Conservation (phyloP, 1,139 yeast genomes). For the Sugiyamaella sp. region DNA sequence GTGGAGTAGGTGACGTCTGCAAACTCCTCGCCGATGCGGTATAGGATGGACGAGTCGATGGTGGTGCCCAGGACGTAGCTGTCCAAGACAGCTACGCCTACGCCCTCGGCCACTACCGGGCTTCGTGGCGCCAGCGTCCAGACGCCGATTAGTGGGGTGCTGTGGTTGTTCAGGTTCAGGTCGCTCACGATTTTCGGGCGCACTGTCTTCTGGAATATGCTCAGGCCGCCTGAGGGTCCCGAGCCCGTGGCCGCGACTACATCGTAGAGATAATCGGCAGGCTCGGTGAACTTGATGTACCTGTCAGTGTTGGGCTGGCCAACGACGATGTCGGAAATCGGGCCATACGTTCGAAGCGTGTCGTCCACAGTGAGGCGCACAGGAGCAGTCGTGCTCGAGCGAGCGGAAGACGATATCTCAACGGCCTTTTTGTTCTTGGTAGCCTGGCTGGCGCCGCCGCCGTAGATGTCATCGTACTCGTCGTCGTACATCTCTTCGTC, state of each 20-base stretch:
- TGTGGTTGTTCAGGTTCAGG: slow-evolving; percentile 58
- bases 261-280: slow-evolving; percentile 43
- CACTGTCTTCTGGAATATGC: slow-evolving; percentile 69
- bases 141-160: slow-evolving; percentile 24
- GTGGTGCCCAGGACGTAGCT: slow-evolving; percentile 68
- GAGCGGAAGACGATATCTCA: slow-evolving; percentile 4
- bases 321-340: slow-evolving; percentile 67
- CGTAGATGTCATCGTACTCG: slow-evolving; percentile 46
- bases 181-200: slow-evolving; percentile 76
- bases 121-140: slow-evolving; percentile 42
- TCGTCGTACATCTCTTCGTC: slow-evolving; percentile 45
- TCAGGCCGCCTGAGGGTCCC: slow-evolving; percentile 56
- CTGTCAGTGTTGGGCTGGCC: slow-evolving; percentile 54
- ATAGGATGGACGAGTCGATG: slow-evolving; percentile 43
- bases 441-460: slow-evolving; percentile 29
- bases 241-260: slow-evolving; percentile 74
- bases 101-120: slow-evolving; percentile 27
- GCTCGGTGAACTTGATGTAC: slow-evolving; percentile 32
- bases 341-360: slow-evolving; percentile 67
- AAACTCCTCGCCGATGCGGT: slow-evolving; percentile 68
- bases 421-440: slow-evolving; percentile 8
- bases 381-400: slow-evolving; percentile 25
- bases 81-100: slow-evolving; percentile 44
- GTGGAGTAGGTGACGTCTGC: slow-evolving; percentile 58
- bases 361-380: slow-evolving; percentile 46